phyloP scores from a whole-genome alignment of 352 stramenopile genomes.

The Pythium aquatile region DNA sequence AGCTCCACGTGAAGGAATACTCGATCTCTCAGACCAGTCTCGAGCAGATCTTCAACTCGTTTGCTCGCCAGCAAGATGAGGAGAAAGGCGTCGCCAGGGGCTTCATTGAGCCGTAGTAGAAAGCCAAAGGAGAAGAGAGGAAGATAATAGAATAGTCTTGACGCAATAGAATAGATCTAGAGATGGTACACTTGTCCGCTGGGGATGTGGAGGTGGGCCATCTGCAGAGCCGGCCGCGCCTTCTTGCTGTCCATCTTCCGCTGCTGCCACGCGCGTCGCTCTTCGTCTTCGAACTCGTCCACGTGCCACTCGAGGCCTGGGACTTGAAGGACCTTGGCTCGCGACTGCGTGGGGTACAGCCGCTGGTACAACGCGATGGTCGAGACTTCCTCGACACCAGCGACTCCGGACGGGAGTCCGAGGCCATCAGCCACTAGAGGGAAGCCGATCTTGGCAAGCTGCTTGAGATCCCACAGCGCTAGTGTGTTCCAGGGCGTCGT shows the following conservation, averaged over 20 bases:
- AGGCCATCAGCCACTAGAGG: slow-evolving; percentile 87
- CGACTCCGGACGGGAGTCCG: slow-evolving; percentile 40
- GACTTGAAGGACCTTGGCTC: slow-evolving; percentile 86
- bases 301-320: slow-evolving; percentile 83
- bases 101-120: slow-evolving; percentile 1
- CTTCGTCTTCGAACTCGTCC: slow-evolving; percentile 48
- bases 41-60: slow-evolving; percentile 88
- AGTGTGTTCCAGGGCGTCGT: slow-evolving; percentile 97
- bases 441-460: slow-evolving; percentile 91
- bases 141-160: not conserved
- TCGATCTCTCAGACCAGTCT: slow-evolving; percentile 78
- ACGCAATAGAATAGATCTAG: not conserved
- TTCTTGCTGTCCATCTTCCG: slow-evolving; percentile 95
- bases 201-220: slow-evolving; percentile 51
- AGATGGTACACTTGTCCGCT: slow-evolving; percentile 42
- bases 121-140: not conserved
- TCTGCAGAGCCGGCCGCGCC: slow-evolving; percentile 75
- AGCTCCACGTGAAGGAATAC: slow-evolving; percentile 68
- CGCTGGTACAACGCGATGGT: slow-evolving; percentile 92
- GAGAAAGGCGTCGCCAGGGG: slow-evolving; percentile 23
- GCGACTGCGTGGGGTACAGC: slow-evolving; percentile 55
- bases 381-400: slow-evolving; percentile 93
- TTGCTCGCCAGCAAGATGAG: slow-evolving; percentile 47
- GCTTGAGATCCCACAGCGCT: slow-evolving; percentile 91
- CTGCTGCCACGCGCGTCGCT: slow-evolving; percentile 90